Evolutionary conservation across 208 protist genomes (phyloP).

Genomic region (Trypanosoma melophagium): DNA sequence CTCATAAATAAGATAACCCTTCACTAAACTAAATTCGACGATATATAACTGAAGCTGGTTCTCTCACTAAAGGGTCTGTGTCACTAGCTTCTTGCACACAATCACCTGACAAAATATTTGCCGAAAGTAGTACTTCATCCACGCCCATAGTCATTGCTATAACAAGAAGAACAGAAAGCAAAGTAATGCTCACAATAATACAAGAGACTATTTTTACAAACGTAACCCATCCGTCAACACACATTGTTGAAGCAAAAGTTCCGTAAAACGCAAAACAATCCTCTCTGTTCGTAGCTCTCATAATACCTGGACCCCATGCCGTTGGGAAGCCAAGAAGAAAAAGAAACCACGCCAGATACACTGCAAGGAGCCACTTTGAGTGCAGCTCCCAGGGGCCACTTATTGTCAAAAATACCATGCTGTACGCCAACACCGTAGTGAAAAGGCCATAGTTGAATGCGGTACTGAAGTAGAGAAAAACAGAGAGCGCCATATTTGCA

Average conservation of each 20-base stretch:
- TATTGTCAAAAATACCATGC: neutral
- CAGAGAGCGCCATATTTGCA: constrained; percentile 11
- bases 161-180: constrained; percentile 13
- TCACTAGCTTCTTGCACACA: neutral
- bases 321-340: constrained; percentile 18
- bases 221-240: constrained; percentile 11
- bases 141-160: constrained; percentile 4
- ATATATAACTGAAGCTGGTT: neutral
- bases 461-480: constrained; percentile 23
- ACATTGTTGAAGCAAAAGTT: constrained; percentile 15
- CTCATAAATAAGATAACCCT: neutral
- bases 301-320: constrained; percentile 11
- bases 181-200: constrained; percentile 2
- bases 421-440: constrained; percentile 11
- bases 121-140: neutral
- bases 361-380: constrained; percentile 1
- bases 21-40: neutral
- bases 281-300: constrained; percentile 1
- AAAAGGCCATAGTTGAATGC: constrained; percentile 21
- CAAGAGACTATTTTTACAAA: constrained; percentile 21
- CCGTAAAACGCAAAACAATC: constrained; percentile 12
- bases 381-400: neutral
- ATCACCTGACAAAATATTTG: neutral
- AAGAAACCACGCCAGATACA: constrained; percentile 15
- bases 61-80: neutral